phyloP scores from a whole-genome alignment of 208 protist species.

The Acanthamoeba sp. region DNA sequence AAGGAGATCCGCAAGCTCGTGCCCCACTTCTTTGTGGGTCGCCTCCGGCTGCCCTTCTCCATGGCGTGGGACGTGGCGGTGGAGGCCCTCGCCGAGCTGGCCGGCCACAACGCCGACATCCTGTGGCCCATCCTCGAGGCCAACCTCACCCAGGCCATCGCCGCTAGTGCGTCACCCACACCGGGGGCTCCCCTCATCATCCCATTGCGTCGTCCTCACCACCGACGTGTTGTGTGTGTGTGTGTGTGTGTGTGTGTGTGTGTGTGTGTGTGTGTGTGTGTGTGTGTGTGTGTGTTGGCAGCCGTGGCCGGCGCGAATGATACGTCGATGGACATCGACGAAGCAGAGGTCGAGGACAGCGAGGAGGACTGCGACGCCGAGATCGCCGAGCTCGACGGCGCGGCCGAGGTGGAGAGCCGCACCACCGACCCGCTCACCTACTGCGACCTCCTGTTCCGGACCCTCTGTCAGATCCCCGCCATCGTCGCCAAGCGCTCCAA shows the following conservation, averaged over 20 bases:
- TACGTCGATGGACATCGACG: not conserved
- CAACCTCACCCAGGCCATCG: slow-evolving; percentile 18
- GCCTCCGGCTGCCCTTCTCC: slow-evolving; percentile 36
- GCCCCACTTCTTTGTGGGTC: slow-evolving; percentile 52
- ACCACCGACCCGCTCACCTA: slow-evolving; percentile 59
- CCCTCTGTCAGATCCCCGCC: slow-evolving; percentile 38
- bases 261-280: no score
- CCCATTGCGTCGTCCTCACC: not conserved
- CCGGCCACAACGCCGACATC: slow-evolving; percentile 3
- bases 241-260: no score
- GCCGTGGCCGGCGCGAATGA: not conserved
- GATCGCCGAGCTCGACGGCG: not conserved
- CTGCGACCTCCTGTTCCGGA: slow-evolving; percentile 50
- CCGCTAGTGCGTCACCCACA: not conserved
- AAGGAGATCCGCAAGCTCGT: slow-evolving; percentile 64
- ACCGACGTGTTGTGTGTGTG: not conserved
- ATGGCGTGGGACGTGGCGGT: slow-evolving; percentile 2
- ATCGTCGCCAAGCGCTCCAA: slow-evolving; percentile 68
- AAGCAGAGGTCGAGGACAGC: not conserved
- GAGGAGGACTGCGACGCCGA: not conserved
- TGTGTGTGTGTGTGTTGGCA: not conserved
- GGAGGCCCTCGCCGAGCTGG: slow-evolving; percentile 57
- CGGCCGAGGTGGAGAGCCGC: not conserved
- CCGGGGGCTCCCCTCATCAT: not conserved
- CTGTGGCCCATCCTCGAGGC: slow-evolving; percentile 10